Evolutionary conservation across 352 stramenopile genomes (phyloP), one percentile per base, ranked within the genome.

Genomic region (Elongisporangium senticosum): DNA sequence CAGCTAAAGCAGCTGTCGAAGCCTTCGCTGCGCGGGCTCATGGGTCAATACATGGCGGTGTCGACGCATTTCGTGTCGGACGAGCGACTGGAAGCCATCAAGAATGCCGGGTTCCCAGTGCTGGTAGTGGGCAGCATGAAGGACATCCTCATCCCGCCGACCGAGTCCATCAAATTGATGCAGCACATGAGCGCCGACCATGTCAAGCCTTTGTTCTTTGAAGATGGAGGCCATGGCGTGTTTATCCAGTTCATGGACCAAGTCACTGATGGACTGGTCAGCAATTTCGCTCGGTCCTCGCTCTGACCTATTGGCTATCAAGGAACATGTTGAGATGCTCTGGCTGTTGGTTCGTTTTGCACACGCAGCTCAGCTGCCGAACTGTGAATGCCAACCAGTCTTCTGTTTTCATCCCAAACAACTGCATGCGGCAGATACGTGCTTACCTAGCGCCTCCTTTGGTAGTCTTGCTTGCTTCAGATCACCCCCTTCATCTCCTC

Each of bases 41-140:
- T 79, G 4, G 68, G 75, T 22, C 78, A 88, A 61, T 66, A 60
- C 7, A 58, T 81, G 15, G 80, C 80, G 22, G 74, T 78, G 22
- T 59, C 65, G 23, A 77, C 63, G 23, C 75, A 84, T 40, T 75
- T 58, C 39, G 70, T 81, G 17, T 72, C 66, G 26, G 64, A 77
- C 51, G 69, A 71, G 15, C 70, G 75, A 13, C 64, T 84, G 10
- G 50, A 58, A 11, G n/a, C 7, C 5, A 60, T 84, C 2, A 56
- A 51, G 13, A 51, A 66, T 7, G 28, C 52, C 0, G 60, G 61
- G 3, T 69, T 79, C 33, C 74, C 75, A 2, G 68, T 84, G 23
- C 55, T 73, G 19, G 64, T 79, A 57, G 63, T 81, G 23, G 75
- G 68, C 4, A 62, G 68, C 24, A 66, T 65, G 49, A 40, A 63